A percentile compares a stretch with the other conserved stretches of the same genome.
These are phyloP conservation scores for Gonapodya prolifera DNA, from an alignment of 192 early-diverging fungal genomes.

Conservation along the genomic window DNA sequence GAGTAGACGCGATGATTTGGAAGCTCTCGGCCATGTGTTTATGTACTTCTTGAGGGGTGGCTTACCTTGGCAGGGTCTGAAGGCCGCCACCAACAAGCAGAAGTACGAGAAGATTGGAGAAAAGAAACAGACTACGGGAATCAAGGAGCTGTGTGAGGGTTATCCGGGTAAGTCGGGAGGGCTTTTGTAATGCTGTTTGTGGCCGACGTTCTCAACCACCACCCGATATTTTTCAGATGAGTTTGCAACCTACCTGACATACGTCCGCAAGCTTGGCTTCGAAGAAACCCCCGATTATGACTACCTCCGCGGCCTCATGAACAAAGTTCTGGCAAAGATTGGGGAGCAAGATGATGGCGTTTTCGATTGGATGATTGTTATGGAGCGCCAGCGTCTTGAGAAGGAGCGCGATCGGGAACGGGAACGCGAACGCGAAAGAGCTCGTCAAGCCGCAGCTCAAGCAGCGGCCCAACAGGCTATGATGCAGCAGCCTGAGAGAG, in stretches of 20 bases:
- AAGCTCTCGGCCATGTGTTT: constrained; percentile 95
- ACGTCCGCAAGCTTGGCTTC: constrained; percentile 83
- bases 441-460: neutral
- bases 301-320: constrained; percentile 74
- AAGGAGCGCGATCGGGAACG: constrained; percentile 21
- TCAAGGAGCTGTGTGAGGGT: constrained; percentile 82
- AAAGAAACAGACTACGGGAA: constrained; percentile 81
- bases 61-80: constrained; percentile 95
- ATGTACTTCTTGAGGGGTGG: constrained; percentile 94
- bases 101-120: constrained; percentile 99
- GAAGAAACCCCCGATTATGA: constrained; percentile 98
- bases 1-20: constrained; percentile 92
- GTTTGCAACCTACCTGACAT: constrained; percentile 79
- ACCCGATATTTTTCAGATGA: constrained; percentile 40
- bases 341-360: constrained; percentile 79
- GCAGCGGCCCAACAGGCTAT: neutral
- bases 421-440: constrained; percentile 13
- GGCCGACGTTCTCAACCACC: neutral
- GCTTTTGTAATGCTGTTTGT: neutral
- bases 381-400: constrained; percentile 36
- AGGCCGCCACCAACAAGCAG: constrained; percentile 96
- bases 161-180: constrained; percentile 51
- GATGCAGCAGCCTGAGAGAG: neutral
- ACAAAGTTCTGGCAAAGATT: constrained; percentile 46
- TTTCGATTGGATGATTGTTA: constrained; percentile 81